Conservation (phyloP, 441 rosid genomes). For the Mallotus japonicus region DNA sequence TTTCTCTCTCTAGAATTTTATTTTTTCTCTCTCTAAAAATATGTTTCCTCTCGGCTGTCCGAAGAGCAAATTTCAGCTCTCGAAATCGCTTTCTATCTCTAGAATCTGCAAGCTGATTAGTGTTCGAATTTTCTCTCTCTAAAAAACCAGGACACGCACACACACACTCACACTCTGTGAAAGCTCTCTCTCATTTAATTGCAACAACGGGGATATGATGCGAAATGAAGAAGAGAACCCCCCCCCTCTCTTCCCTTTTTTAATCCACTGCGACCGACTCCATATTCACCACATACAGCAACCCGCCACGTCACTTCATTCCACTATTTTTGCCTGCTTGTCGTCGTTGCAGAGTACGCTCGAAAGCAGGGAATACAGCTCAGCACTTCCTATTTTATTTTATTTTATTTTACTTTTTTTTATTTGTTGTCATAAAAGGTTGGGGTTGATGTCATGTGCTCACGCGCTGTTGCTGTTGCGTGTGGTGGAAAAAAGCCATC, state of each 20-base stretch:
- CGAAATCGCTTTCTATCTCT: no score
- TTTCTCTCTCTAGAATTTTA: conserved; percentile 16
- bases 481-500: conserved; percentile 18
- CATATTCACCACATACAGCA: no score
- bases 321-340: no score
- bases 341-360: no score
- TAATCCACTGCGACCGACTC: conserved; percentile 19
- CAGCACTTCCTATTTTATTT: conserved; percentile 9
- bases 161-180: conserved; percentile 10
- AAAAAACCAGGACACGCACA: no score
- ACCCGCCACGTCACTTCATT: not conserved
- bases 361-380: conserved; percentile 12
- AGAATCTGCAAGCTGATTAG: no score
- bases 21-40: conserved; percentile 29
- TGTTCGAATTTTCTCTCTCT: no score
- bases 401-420: not conserved
- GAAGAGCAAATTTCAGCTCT: no score
- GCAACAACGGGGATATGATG: conserved; percentile 36
- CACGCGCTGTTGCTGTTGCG: conserved; percentile 31
- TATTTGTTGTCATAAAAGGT: conserved; percentile 30
- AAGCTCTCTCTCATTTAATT: conserved; percentile 26
- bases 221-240: conserved; percentile 11
- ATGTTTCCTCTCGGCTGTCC: conserved; percentile 24
- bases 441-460: conserved; percentile 3
- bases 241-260: not conserved